Evolutionary conservation across 2,329 filamentous ascomycete genomes (phyloP).

Genomic region (Fusarium succisae): DNA sequence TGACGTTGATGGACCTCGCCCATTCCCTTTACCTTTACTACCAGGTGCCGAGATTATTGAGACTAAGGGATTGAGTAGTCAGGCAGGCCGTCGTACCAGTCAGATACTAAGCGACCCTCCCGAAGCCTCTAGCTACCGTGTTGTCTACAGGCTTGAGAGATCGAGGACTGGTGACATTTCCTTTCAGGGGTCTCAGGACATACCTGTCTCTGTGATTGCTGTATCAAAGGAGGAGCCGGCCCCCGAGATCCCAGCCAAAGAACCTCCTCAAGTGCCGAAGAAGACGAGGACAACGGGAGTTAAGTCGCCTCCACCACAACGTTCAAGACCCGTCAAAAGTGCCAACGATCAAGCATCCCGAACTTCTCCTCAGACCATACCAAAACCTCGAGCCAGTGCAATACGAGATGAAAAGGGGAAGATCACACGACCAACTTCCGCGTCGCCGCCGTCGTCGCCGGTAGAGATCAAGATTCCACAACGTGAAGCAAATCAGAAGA

Average conservation of each 20-base stretch:
- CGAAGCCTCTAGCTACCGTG: slow-evolving; percentile 56
- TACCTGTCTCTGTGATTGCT: slow-evolving; percentile 41
- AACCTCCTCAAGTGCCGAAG: slow-evolving; percentile 21
- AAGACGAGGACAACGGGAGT: slow-evolving; percentile 1
- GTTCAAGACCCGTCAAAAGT: slow-evolving; percentile 9
- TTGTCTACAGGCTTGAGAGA: slow-evolving; percentile 68
- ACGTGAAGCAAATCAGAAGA: slow-evolving; percentile 40
- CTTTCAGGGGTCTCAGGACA: slow-evolving; percentile 48
- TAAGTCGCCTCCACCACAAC: slow-evolving; percentile 23
- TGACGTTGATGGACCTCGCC: slow-evolving; percentile 64
- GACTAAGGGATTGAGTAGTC: slow-evolving; percentile 50
- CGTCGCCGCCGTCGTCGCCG: slow-evolving; percentile 20
- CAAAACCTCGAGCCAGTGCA: not conserved
- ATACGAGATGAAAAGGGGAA: slow-evolving; percentile 19
- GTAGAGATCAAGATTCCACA: slow-evolving; percentile 16
- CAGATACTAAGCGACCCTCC: slow-evolving; percentile 35
- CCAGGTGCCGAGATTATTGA: slow-evolving; percentile 69
- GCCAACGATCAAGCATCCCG: slow-evolving; percentile 9
- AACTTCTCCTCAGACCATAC: not conserved
- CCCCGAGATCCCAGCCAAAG: slow-evolving; percentile 4
- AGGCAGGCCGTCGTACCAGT: slow-evolving; percentile 19
- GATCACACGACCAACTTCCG: slow-evolving; percentile 7
- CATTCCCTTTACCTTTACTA: slow-evolving; percentile 62
- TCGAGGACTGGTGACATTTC: slow-evolving; percentile 58
- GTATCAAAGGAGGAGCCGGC: slow-evolving; percentile 36